Evolutionary conservation across 257 asterid genomes (phyloP), one percentile per base, ranked within the genome.

Genomic region (Solanum habrochaites): DNA sequence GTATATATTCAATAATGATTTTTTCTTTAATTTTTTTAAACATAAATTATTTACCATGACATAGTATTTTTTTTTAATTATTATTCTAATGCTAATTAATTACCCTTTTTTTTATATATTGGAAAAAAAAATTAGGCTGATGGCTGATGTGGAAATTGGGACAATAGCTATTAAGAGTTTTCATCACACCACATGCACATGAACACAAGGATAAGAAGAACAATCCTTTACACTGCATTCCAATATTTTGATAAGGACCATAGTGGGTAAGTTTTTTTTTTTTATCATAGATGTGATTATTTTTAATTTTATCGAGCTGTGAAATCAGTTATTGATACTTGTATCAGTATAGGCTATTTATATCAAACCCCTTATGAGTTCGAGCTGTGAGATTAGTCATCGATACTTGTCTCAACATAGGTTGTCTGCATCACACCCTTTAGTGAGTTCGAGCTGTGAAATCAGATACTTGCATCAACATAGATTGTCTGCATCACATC

Each of bases 151-250:
- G 99, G 99, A 27, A 96, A 95, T 70, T 70, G 99, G 99, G 25
- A 95, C 96, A 85, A 96, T 96, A 86, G 98, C 88, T 96, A 96
- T 20, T 98, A 95, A 88, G 99, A 96, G 85, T 96, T n/a, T n/a
- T 95, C 93, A 96, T 96, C n/a, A 95, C 99, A 83, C 99, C 72
- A 96, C 99, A 82, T 96, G 99, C 98, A 96, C 67, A 72, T 96
- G 94, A 96, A 96, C 90, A 94, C 92, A 89, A 95, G 99, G 99
- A 95, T 91, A 92, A 88, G 98, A 96, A 90, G 99, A 96, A 88
- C 99, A 96, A n/a, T n/a, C 92, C 98, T 96, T 11, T 96, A 93
- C 91, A 96, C 98, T 29, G 98, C 99, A 72, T 96, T 96, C 93
- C 99, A 96, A 87, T 95, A 96, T 85, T 96, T 96, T 64, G 99